Evolutionary conservation across 306 rosid genomes (phyloP).

Genomic region (Malus domestica): DNA sequence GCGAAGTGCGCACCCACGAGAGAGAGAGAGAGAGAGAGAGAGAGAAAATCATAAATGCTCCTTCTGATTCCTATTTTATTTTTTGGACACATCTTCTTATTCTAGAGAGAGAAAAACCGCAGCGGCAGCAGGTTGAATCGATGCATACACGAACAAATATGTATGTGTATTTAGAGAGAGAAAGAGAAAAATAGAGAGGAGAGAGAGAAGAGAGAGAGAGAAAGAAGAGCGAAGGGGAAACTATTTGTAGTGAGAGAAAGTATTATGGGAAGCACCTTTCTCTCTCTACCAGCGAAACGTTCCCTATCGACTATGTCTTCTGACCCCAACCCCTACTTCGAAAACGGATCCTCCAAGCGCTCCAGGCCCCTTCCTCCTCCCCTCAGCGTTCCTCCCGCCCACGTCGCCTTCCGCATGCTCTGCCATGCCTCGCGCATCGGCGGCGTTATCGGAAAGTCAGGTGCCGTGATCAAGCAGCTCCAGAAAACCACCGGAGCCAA

Average conservation of each 20-base stretch:
- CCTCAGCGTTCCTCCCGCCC: conserved; percentile 51
- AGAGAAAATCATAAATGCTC: neutral
- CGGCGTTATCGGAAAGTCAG: conserved; percentile 90
- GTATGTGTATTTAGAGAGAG: neutral
- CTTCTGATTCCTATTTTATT: no score
- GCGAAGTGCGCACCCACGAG: neutral
- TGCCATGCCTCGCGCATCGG: conserved; percentile 87
- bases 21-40: neutral
- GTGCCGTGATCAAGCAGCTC: conserved; percentile 61
- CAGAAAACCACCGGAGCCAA: conserved; percentile 72
- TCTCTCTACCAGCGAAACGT: conserved; percentile 66
- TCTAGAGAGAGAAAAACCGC: neutral
- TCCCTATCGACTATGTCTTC: conserved; percentile 18
- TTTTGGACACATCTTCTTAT: neutral
- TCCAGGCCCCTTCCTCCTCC: conserved; percentile 42
- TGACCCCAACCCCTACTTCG: conserved; percentile 43
- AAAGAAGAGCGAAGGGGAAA: neutral
- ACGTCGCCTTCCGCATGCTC: conserved; percentile 74
- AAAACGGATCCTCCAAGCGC: conserved; percentile 60
- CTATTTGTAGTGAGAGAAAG: neutral
- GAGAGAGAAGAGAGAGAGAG: no score
- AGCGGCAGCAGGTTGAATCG: neutral
- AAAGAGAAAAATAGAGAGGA: neutral
- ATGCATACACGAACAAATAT: neutral
- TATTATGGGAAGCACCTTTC: conserved; percentile 70